These are phyloP conservation scores for Purpureocillium takamizusanense DNA, from an alignment of 2,329 filamentous ascomycete genomes.

Conservation along the genomic window DNA sequence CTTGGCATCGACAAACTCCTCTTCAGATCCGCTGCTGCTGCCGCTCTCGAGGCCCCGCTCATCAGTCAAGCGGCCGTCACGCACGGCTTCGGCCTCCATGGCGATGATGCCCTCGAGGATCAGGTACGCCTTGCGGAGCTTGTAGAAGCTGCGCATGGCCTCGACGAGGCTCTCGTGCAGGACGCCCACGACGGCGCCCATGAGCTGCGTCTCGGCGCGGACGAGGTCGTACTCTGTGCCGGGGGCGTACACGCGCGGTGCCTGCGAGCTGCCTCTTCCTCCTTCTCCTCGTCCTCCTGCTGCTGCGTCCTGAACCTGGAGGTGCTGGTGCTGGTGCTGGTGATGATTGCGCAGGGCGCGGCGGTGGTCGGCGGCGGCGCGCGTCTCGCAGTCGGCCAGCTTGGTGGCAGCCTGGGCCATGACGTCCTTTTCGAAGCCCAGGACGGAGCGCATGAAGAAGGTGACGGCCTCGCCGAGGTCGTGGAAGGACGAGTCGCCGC, in stretches of 20 bases:
- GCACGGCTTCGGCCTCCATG: slow-evolving; percentile 49
- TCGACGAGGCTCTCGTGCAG: slow-evolving; percentile 90
- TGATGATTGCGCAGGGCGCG: slow-evolving; percentile 37
- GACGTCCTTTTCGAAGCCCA: slow-evolving; percentile 86
- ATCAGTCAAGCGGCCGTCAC: slow-evolving; percentile 28
- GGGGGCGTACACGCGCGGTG: slow-evolving; percentile 57
- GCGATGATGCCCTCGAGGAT: slow-evolving; percentile 72
- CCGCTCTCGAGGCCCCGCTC: not conserved
- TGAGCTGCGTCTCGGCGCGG: slow-evolving; percentile 77
- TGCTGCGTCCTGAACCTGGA: too few species aligned
- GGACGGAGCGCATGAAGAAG: slow-evolving; percentile 73
- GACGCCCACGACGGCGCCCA: slow-evolving; percentile 80
- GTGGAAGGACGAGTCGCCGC: slow-evolving; percentile 80
- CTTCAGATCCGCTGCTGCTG: slow-evolving; percentile 10
- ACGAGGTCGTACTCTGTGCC: slow-evolving; percentile 84
- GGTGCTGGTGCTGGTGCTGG: too few species aligned
- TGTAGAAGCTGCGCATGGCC: slow-evolving; percentile 85
- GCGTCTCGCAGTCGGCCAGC: slow-evolving; percentile 66
- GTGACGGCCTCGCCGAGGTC: slow-evolving; percentile 73
- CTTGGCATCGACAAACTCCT: slow-evolving; percentile 45
- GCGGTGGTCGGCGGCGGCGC: slow-evolving; percentile 67
- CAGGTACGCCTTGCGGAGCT: slow-evolving; percentile 78
- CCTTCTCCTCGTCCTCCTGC: too few species aligned
- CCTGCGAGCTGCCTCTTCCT: slow-evolving; percentile 53
- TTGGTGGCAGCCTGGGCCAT: slow-evolving; percentile 73